Evolutionary conservation across 1,284 basidiomycete species (phyloP).

Genomic region (Exsudoporus floridanus): DNA sequence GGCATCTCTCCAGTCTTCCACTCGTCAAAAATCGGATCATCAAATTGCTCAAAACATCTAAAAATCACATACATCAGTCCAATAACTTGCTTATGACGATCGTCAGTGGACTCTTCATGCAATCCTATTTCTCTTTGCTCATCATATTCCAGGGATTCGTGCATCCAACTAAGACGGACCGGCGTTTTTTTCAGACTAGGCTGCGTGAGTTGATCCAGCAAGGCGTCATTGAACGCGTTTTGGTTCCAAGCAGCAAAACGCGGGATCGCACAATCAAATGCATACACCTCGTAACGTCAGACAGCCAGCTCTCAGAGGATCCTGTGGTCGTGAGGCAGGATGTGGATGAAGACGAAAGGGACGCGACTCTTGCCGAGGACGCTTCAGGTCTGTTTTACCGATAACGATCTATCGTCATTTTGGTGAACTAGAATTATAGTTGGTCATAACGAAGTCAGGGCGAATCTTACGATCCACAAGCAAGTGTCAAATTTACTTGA

Average conservation of each 20-base stretch:
- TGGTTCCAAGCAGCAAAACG: conserved; percentile 55
- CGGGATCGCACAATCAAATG: conserved; percentile 54
- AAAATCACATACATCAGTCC: conserved; percentile 63
- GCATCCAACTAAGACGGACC: conserved; percentile 68
- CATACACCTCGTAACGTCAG: conserved; percentile 53
- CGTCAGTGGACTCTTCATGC: conserved; percentile 42
- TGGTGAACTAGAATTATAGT: conserved; percentile 16
- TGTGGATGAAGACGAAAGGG: conserved; percentile 44
- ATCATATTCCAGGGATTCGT: conserved; percentile 57
- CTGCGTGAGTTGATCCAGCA: conserved; percentile 68
- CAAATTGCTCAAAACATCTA: conserved; percentile 65
- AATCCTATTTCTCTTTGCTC: not conserved
- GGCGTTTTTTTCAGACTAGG: conserved; percentile 73
- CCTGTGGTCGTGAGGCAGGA: conserved; percentile 36
- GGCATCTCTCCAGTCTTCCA: conserved; percentile 70
- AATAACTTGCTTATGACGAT: conserved; percentile 69
- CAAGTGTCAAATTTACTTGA: conserved; percentile 73
- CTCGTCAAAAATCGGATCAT: conserved; percentile 65
- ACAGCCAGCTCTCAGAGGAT: conserved; percentile 37
- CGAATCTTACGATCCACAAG: conserved; percentile 66
- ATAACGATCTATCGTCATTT: not conserved
- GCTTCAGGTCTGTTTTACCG: conserved; percentile 12
- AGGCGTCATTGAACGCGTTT: conserved; percentile 70
- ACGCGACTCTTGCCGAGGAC: conserved; percentile 28
- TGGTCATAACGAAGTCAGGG: conserved; percentile 43